Conservation (phyloP, 2,329 filamentous ascomycete species). For the Arthrobotrys conoides region DNA sequence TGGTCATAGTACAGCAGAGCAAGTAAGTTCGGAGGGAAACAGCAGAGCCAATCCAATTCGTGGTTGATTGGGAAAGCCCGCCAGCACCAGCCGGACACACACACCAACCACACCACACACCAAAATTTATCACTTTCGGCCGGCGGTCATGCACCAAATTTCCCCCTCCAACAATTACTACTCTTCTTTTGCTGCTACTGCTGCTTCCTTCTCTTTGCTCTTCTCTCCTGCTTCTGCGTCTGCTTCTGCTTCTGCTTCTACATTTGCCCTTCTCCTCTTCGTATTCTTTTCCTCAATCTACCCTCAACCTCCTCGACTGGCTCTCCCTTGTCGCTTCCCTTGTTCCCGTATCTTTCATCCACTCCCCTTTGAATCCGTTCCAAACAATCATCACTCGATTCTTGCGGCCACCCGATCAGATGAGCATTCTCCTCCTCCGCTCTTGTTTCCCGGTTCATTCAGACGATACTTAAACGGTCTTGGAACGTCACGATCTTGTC, state of each 20-base stretch:
- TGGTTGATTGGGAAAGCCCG: slow-evolving; percentile 38
- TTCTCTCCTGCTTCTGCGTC: slow-evolving; percentile 65
- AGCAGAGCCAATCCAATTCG: slow-evolving; percentile 45
- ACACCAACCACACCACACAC: slow-evolving; percentile 59
- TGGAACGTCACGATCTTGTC: slow-evolving; percentile 59
- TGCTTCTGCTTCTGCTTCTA: slow-evolving; percentile 66
- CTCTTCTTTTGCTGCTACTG: slow-evolving; percentile 62
- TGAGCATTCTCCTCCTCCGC: slow-evolving; percentile 61
- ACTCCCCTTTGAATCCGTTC: slow-evolving; percentile 65
- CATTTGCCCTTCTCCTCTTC: slow-evolving; percentile 65
- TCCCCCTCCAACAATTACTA: slow-evolving; percentile 63
- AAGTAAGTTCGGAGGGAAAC: slow-evolving; percentile 31
- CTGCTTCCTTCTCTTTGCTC: slow-evolving; percentile 65
- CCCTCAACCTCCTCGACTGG: slow-evolving; percentile 23
- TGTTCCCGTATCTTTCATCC: slow-evolving; percentile 65
- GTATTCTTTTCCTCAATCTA: slow-evolving; percentile 65
- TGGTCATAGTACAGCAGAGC: background rate
- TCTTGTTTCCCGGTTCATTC: slow-evolving; percentile 61
- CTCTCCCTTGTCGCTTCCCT: slow-evolving; percentile 64
- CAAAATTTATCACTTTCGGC: slow-evolving; percentile 61
- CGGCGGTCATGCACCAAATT: slow-evolving; percentile 63
- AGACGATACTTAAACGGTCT: slow-evolving; percentile 65
- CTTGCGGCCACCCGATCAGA: slow-evolving; percentile 59
- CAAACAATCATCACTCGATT: slow-evolving; percentile 59
- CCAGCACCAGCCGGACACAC: slow-evolving; percentile 55